Evolutionary conservation across 306 rosid genomes (phyloP).

Genomic region (Ormosia emarginata): DNA sequence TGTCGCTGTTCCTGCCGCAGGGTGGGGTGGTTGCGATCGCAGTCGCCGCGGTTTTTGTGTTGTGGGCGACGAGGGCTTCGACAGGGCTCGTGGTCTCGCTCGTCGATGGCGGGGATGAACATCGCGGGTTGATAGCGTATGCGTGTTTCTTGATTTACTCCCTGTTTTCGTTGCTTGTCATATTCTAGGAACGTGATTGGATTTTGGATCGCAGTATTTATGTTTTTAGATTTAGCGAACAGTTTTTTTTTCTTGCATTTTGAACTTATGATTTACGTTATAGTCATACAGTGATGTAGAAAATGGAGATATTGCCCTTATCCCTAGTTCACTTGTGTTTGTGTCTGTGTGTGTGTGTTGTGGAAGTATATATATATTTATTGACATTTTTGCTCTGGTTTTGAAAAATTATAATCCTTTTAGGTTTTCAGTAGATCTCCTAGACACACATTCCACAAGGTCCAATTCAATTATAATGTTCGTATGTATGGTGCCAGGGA

Average conservation of each 20-base stretch:
- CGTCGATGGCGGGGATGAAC: slow-evolving; percentile 92
- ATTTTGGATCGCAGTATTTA: slow-evolving; percentile 25
- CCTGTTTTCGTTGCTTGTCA: slow-evolving; percentile 83
- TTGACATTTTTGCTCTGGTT: not conserved
- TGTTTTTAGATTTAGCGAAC: slow-evolving; percentile 26
- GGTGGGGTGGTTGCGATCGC: slow-evolving; percentile 51
- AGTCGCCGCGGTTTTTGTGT: slow-evolving; percentile 59
- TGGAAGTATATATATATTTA: not conserved
- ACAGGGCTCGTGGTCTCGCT: slow-evolving; percentile 74
- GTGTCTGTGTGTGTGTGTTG: not conserved
- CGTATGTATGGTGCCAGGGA: slow-evolving; percentile 4
- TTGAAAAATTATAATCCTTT: not conserved
- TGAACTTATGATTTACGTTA: slow-evolving; percentile 17
- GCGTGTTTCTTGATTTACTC: slow-evolving; percentile 93
- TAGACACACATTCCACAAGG: not conserved
- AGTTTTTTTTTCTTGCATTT: not conserved
- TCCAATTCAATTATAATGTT: not conserved
- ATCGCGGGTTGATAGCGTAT: slow-evolving; percentile 87
- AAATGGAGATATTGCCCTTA: slow-evolving; percentile 29
- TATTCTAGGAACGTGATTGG: slow-evolving; percentile 51
- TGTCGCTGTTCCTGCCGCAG: slow-evolving; percentile 73
- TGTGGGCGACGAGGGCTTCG: slow-evolving; percentile 90
- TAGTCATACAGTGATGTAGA: slow-evolving; percentile 31
- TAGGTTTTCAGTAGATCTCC: not conserved
- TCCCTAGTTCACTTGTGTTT: not conserved